These are phyloP conservation scores for Bruguiera gymnorhiza DNA, from an alignment of 345 rosid species.

Conservation along the genomic window DNA sequence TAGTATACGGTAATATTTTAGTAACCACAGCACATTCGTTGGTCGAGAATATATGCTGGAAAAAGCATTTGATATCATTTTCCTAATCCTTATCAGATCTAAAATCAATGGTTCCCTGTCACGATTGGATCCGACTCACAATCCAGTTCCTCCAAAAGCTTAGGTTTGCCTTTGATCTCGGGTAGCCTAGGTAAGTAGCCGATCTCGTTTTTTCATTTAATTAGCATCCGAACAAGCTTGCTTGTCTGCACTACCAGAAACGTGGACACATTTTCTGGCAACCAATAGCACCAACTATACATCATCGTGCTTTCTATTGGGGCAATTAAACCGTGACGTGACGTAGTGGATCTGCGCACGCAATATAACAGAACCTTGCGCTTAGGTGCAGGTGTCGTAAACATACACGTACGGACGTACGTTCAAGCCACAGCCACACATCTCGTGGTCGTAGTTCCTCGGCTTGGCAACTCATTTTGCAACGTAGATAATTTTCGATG, in stretches of 20 bases:
- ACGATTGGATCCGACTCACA: not conserved
- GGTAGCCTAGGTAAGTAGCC: too few relatives aligned
- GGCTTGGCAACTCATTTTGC: too few relatives aligned
- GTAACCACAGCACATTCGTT: too few relatives aligned
- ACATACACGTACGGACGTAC: too few relatives aligned
- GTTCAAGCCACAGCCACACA: too few relatives aligned
- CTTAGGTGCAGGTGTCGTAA: not conserved
- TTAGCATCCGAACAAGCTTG: not conserved
- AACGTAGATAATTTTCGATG: too few relatives aligned
- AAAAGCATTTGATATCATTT: too few relatives aligned
- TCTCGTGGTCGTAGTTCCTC: too few relatives aligned
- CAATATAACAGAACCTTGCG: not conserved
- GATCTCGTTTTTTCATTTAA: not conserved
- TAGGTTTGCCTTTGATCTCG: too few relatives aligned
- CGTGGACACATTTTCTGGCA: not conserved
- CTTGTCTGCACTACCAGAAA: not conserved
- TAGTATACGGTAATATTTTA: too few relatives aligned
- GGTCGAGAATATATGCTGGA: too few relatives aligned
- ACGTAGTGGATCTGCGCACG: not conserved
- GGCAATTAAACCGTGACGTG: not conserved
- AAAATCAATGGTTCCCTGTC: not conserved
- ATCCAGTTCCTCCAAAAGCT: not conserved
- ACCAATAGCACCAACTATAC: not conserved
- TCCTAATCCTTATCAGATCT: too few relatives aligned
- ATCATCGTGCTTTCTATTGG: not conserved